Evolutionary conservation across 805 yeast species (phyloP).

Genomic region (Candida boleticola): DNA sequence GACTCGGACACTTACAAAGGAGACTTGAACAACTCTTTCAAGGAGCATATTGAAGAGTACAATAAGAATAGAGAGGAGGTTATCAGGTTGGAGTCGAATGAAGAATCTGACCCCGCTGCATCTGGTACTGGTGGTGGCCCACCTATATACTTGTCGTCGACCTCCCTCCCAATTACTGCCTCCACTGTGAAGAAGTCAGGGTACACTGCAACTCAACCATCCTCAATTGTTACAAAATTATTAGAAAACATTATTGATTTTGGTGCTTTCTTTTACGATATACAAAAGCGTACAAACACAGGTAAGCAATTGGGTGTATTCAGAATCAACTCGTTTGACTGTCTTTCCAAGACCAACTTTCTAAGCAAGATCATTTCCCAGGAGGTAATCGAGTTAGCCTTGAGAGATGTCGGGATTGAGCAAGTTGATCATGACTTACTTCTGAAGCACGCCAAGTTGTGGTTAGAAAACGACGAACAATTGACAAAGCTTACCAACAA

Average conservation of each 20-base stretch:
- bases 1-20: slow-evolving; percentile 43
- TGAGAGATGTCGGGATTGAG: slow-evolving; percentile 40
- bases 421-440: slow-evolving; percentile 30
- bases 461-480: slow-evolving; percentile 46
- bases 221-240: slow-evolving; percentile 27
- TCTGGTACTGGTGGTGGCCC: not conserved
- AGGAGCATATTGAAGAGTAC: slow-evolving; percentile 34
- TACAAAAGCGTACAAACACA: slow-evolving; percentile 27
- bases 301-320: slow-evolving; percentile 54
- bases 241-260: slow-evolving; percentile 37
- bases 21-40: slow-evolving; percentile 41
- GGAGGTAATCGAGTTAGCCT: slow-evolving; percentile 46
- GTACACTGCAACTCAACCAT: slow-evolving; percentile 30
- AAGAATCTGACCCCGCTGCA: not conserved
- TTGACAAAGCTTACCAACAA: slow-evolving; percentile 39
- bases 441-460: slow-evolving; percentile 40
- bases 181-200: slow-evolving; percentile 34
- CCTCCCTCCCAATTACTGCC: slow-evolving; percentile 31
- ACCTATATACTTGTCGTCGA: slow-evolving; percentile 14
- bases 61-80: slow-evolving; percentile 18
- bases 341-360: slow-evolving; percentile 48
- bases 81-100: not conserved
- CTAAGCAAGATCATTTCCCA: slow-evolving; percentile 47
- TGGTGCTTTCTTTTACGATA: slow-evolving; percentile 47
- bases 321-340: slow-evolving; percentile 49